These are phyloP conservation scores for Debaryomycetaceae sp. DNA, from an alignment of 1,139 yeast genomes.

Conservation along the genomic window DNA sequence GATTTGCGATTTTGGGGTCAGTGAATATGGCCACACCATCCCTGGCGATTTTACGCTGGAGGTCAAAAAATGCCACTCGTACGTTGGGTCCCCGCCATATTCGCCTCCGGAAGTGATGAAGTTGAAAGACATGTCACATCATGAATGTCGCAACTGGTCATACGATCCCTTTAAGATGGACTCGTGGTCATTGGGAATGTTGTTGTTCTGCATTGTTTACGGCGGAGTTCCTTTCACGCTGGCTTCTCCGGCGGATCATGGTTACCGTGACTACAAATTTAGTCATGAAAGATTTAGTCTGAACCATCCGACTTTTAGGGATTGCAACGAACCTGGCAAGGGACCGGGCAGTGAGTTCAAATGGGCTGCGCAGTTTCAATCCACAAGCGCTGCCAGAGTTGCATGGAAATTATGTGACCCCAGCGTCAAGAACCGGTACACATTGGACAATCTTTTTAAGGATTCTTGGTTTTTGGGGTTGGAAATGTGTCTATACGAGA, in stretches of 20 bases:
- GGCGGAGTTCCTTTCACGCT: conserved; percentile 58
- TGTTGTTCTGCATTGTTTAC: conserved; percentile 56
- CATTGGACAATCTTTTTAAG: conserved; percentile 46
- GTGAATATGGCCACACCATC: conserved; percentile 57
- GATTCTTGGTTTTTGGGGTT: conserved; percentile 64
- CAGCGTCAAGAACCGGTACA: conserved; percentile 47
- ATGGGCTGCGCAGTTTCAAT: conserved; percentile 57
- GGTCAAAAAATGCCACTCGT: conserved; percentile 39
- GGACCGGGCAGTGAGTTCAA: conserved; percentile 71
- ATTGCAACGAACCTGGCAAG: conserved; percentile 30
- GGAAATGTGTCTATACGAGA: conserved; percentile 60
- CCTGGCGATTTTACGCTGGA: conserved; percentile 51
- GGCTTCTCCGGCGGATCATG: conserved; percentile 48
- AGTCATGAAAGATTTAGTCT: conserved; percentile 48
- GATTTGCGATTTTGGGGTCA: conserved; percentile 73
- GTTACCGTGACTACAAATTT: conserved; percentile 54
- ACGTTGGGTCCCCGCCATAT: conserved; percentile 78
- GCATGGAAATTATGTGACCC: conserved; percentile 80
- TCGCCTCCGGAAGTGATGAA: conserved; percentile 74
- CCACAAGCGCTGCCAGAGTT: conserved; percentile 57
- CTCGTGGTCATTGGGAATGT: conserved; percentile 68
- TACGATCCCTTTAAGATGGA: conserved; percentile 71
- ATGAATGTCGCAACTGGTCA: conserved; percentile 38
- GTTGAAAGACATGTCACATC: conserved; percentile 35
- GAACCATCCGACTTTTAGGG: conserved; percentile 52